A percentile compares a stretch with the other conserved stretches of the same genome.
These are phyloP conservation scores for Trametes gibbosa DNA, from an alignment of 768 basidiomycete genomes.

Conservation along the genomic window DNA sequence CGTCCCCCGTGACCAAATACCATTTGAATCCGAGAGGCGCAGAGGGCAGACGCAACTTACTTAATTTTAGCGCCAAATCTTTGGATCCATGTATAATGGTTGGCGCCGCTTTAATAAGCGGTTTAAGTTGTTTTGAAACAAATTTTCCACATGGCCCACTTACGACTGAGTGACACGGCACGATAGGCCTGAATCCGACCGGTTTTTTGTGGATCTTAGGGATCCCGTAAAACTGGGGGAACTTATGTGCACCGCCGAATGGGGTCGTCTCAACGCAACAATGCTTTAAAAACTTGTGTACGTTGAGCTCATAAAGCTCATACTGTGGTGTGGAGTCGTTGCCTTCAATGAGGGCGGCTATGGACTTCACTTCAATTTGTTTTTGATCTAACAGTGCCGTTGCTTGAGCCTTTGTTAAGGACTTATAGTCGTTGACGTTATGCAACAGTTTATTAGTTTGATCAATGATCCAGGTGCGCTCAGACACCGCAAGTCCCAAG, in stretches of 20 bases:
- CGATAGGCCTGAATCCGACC: slow-evolving; percentile 28
- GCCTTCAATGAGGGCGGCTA: neutral
- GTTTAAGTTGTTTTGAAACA: slow-evolving; percentile 32
- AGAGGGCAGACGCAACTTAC: slow-evolving; percentile 17
- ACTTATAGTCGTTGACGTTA: neutral
- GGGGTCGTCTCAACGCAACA: neutral
- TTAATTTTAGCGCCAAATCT: slow-evolving; percentile 34
- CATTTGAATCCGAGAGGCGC: neutral
- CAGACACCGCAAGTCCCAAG: neutral
- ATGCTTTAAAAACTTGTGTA: neutral
- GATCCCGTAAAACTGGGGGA: slow-evolving; percentile 29
- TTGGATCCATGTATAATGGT: slow-evolving; percentile 32
- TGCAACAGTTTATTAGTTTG: neutral
- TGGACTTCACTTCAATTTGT: neutral
- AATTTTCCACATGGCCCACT: slow-evolving; percentile 32
- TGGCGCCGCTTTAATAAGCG: slow-evolving; percentile 28
- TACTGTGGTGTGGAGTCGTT: no score
- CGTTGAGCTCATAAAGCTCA: neutral
- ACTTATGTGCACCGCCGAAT: neutral
- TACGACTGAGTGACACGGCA: slow-evolving; percentile 33
- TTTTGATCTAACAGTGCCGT: neutral
- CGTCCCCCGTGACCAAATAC: slow-evolving; percentile 33
- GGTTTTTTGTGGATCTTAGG: slow-evolving; percentile 37
- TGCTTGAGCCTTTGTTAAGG: neutral
- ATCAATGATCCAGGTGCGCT: neutral